Evolutionary conservation across 2,329 filamentous ascomycete genomes (phyloP), one percentile per base, ranked within the genome.

Genomic region (Nectriaceae sp.): DNA sequence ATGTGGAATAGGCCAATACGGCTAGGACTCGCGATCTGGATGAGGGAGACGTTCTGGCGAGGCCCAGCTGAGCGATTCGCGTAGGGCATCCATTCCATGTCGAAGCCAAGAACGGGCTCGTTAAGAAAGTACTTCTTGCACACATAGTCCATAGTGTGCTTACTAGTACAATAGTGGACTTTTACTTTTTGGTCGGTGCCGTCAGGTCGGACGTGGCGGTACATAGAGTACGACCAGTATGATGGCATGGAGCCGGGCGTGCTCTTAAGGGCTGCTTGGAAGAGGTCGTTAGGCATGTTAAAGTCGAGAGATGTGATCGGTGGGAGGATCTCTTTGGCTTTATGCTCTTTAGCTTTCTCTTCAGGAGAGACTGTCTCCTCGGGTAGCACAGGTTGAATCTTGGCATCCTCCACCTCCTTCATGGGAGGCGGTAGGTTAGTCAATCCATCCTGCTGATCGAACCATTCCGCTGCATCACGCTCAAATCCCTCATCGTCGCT

Each of bases 1-100:
- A 96, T 69, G 57, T 97, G 93, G 57, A 96, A 92, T 1, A 97
- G 77, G 0, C 79, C 90, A 41, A 97, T 86, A 13, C 84, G 86
- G 52, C 86, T 82, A 37, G 88, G 81, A 50, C 84, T 88, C 1
- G 92, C 90, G 19, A 97, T 68, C 67, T 97, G 93, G 37, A 97
- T 86, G 31, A 97, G 70, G 0, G 89, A 92, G 5, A 95, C 81
- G 52, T 91, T 90, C 43, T 79, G 75, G 55, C 88, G 86, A 4
- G 84, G 70, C 3, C 76, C 74, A 3, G 76, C 65, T 6, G 55
- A 59, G 18, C 65, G 74, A 5, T 64, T 71, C 0, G 82, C 76
- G 5, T 78, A 72, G 2, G 74, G 55, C 44, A 83, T 77, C 92
- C 93, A 97, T 71, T 97, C 93, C 53, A 97, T 78, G 62, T 97